Percentiles rank a stretch among this genome's conserved stretches.
Evolutionary conservation across 2,329 filamentous ascomycete species (phyloP).

Genomic region (Calonectria honghensis): DNA sequence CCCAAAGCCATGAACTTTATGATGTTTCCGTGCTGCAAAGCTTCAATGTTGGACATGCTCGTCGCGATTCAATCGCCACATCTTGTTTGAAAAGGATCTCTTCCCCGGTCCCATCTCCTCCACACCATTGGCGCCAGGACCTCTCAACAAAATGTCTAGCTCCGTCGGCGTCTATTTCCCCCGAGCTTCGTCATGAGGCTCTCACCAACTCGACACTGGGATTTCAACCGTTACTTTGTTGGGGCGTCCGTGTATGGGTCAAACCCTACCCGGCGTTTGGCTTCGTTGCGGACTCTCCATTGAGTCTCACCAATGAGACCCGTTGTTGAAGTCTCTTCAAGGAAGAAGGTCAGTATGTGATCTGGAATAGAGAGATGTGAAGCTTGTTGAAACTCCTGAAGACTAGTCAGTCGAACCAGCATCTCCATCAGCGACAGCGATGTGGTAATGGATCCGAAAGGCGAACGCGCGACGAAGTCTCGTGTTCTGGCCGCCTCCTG

Average conservation of each 20-base stretch:
- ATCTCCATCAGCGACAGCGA: conserved; percentile 89
- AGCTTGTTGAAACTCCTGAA: conserved; percentile 94
- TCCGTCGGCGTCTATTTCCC: conserved; percentile 32
- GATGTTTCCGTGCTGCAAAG: not conserved
- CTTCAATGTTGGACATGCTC: not conserved
- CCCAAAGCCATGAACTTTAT: conserved; percentile 1
- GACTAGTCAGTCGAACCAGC: conserved; percentile 87
- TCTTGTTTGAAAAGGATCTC: not conserved
- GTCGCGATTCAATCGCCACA: not conserved
- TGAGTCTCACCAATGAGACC: conserved; percentile 68
- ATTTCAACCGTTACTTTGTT: conserved; percentile 46
- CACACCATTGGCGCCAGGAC: not conserved
- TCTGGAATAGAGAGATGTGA: conserved; percentile 94
- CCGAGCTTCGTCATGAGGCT: not conserved
- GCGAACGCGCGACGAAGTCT: conserved; percentile 64
- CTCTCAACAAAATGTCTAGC: conserved; percentile 35
- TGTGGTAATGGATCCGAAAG: conserved; percentile 71
- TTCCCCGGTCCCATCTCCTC: not conserved
- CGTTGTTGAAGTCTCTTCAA: conserved; percentile 76
- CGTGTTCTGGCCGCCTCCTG: conserved; percentile 47
- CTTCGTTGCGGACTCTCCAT: conserved; percentile 66
- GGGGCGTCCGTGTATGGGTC: conserved; percentile 72
- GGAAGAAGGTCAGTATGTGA: conserved; percentile 91
- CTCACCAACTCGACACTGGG: not conserved
- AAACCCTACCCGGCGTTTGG: conserved; percentile 71